These are phyloP conservation scores for Moringa oleifera DNA, from an alignment of 345 rosid genomes.

Conservation along the genomic window DNA sequence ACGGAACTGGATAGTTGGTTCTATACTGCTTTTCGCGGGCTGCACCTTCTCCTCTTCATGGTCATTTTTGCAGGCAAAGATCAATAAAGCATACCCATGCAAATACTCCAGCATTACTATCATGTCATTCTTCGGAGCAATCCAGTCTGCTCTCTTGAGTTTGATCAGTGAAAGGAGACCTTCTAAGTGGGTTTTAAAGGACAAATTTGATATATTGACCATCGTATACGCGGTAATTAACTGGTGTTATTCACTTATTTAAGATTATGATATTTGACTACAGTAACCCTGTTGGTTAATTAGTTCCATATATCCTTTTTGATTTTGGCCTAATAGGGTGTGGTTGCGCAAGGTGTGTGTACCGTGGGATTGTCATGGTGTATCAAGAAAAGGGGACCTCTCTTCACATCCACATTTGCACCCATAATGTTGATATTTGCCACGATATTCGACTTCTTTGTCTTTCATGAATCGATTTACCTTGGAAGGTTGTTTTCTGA, in stretches of 20 bases:
- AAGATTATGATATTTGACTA: no score
- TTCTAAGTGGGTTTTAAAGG: slow-evolving; percentile 21
- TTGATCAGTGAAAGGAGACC: slow-evolving; percentile 26
- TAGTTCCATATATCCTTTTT: no score
- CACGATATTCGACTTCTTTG: slow-evolving; percentile 26
- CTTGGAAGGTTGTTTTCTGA: slow-evolving; percentile 29
- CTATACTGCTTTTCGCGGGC: slow-evolving; percentile 22
- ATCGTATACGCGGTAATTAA: slow-evolving; percentile 25
- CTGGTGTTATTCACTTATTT: no score
- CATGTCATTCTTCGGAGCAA: slow-evolving; percentile 25
- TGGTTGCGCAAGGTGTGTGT: slow-evolving; percentile 32
- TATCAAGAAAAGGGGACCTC: slow-evolving; percentile 28
- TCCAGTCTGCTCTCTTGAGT: slow-evolving; percentile 29
- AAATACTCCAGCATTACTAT: slow-evolving; percentile 27
- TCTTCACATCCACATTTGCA: slow-evolving; percentile 32
- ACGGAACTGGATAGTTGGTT: slow-evolving; percentile 27
- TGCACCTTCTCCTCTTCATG: slow-evolving; percentile 25
- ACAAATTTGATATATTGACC: slow-evolving; percentile 26
- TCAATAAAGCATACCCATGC: slow-evolving; percentile 25
- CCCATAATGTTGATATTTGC: slow-evolving; percentile 31
- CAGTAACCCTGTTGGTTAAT: no score
- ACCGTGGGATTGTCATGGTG: slow-evolving; percentile 35
- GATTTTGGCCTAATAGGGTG: slow-evolving; percentile 13
- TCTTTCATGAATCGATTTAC: slow-evolving; percentile 24
- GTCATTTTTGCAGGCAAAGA: slow-evolving; percentile 29